Percentiles rank a stretch among this genome's conserved stretches.
These are phyloP conservation scores for Starmerella roubikii DNA, from an alignment of 805 yeast genomes.

Conservation along the genomic window DNA sequence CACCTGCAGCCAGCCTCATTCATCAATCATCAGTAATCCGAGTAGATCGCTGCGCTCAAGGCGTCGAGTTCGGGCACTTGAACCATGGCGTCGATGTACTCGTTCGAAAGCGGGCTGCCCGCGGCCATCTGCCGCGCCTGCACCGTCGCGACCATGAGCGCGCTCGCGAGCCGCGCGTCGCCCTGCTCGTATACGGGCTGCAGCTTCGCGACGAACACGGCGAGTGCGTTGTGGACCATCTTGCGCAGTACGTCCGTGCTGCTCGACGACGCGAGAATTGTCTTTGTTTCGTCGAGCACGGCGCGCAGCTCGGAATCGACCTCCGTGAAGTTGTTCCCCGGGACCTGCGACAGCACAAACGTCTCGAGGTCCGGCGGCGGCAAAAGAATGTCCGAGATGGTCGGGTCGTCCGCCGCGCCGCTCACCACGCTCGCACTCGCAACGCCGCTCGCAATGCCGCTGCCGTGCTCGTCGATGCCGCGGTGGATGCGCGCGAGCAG, in stretches of 20 bases:
- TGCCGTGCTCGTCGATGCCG: conserved; percentile 24
- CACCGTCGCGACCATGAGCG: conserved; percentile 53
- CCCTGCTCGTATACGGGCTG: conserved; percentile 19
- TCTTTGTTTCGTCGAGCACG: conserved; percentile 34
- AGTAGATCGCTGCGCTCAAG: conserved; percentile 78
- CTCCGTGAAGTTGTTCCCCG: conserved; percentile 13
- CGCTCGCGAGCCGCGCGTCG: conserved; percentile 46
- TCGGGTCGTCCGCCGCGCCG: too few species aligned
- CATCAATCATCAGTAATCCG: conserved; percentile 58
- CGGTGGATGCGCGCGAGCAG: conserved; percentile 26
- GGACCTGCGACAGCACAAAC: conserved; percentile 40
- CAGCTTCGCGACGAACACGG: conserved; percentile 33
- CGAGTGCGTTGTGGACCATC: conserved; percentile 34
- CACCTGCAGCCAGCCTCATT: too few species aligned
- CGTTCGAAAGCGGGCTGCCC: conserved; percentile 31
- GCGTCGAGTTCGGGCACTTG: conserved; percentile 59
- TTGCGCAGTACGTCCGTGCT: conserved; percentile 28
- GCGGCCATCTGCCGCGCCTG: conserved; percentile 47
- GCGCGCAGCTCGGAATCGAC: conserved; percentile 22
- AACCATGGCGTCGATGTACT: conserved; percentile 36
- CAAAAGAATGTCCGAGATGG: conserved; percentile 27
- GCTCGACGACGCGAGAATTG: conserved; percentile 31
- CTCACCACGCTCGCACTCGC: too few species aligned
- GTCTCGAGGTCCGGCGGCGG: conserved; percentile 43
- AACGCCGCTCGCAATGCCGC: conserved; percentile 22